Base-by-base conservation (phyloP, 2,329 filamentous ascomycete genomes). In the Fusarium mexicanum region DNA sequence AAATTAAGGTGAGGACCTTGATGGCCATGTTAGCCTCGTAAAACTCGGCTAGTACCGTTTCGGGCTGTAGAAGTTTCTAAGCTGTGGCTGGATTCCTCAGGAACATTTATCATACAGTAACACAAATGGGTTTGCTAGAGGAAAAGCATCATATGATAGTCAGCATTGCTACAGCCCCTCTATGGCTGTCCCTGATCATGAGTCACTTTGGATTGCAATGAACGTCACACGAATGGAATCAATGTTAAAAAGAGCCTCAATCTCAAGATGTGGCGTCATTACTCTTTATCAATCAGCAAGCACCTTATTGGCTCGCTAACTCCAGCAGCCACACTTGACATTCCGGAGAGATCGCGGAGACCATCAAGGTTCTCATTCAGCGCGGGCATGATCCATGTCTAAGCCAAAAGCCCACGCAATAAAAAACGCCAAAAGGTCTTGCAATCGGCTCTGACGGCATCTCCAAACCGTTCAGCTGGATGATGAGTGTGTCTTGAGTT, bases 1-100 rank as follows among this genome's bases (percentile, higher is more conserved):
- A 64, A 53, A 64, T 71, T 76, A 76, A 78, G 74, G 77, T 78
- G 77, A 78, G 77, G 60, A 78, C 77, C 77, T 76, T 78, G 77
- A 78, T 78, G 77, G 77, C 70, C 72, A 65, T 64, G 29, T 65
- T 74, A 65, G 73, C 64, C 51, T 53, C 53, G 59, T 61, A 24
- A 38, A 61, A 24, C 24, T 35, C 53, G 35, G 61, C 38, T 61
- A 69, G 57, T 59, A 41, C 46, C 40, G 53, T 46, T 68, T 65
- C 53, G 54, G 61, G 51, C 35, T 43, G 11, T 51, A 43, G 60
- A 66, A 66, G 47, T 41, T 22, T 57, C 60, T 43, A 8, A 33
- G 22, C 8, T 76, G 73, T 76, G 73, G 73, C 73, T 72, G 11
- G 53, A 22, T 35, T 26, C 46, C 24, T 13, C 22, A 40, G 18